Conservation (phyloP, 352 stramenopile genomes). For the Pilasporangium apinafurcum region DNA sequence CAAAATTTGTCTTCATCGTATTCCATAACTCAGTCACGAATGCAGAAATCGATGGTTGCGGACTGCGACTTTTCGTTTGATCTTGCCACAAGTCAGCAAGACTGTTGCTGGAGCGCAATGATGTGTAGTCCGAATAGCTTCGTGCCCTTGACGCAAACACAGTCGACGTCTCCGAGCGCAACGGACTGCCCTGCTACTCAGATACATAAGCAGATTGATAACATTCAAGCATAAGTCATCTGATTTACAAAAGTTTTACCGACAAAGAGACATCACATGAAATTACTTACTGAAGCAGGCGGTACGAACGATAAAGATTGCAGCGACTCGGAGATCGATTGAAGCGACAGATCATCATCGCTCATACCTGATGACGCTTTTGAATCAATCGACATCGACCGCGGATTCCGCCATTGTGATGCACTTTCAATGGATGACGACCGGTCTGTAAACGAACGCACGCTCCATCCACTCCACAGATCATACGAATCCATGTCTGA, state of each 20-base stretch:
- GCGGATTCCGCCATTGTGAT: conserved; percentile 23
- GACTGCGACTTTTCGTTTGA: neutral
- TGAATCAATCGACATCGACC: conserved; percentile 32
- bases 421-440: conserved; percentile 13
- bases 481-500: conserved; percentile 16
- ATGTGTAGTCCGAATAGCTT: conserved; percentile 69
- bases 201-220: no score
- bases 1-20: conserved; percentile 45
- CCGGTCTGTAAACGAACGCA: conserved; percentile 21
- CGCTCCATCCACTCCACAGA: conserved; percentile 31
- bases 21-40: conserved; percentile 35
- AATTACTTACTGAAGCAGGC: neutral
- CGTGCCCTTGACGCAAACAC: conserved; percentile 24
- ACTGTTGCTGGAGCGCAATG: conserved; percentile 19
- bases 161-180: neutral
- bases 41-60: neutral
- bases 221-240: neutral
- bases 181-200: no score
- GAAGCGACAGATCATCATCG: conserved; percentile 24
- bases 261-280: neutral
- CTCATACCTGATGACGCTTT: conserved; percentile 10
- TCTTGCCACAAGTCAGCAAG: conserved; percentile 5
- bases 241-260: neutral
- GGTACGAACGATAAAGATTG: conserved; percentile 30
- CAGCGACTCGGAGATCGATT: conserved; percentile 33